These are phyloP conservation scores for Aspergillus taichungensis DNA, from an alignment of 495 filamentous ascomycete genomes.

Conservation along the genomic window DNA sequence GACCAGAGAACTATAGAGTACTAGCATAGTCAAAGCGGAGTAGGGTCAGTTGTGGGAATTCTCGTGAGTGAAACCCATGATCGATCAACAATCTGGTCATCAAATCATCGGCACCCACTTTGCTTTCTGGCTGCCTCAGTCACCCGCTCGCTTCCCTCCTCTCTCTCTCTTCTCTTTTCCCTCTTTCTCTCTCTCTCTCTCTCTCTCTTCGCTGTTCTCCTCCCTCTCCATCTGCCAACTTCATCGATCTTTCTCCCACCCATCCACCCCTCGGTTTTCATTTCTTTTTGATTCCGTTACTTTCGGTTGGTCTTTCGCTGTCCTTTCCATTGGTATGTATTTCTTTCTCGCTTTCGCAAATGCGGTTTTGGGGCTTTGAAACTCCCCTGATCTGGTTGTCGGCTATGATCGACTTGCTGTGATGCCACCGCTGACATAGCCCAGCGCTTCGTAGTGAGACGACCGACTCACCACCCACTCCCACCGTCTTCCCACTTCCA, in stretches of 20 bases:
- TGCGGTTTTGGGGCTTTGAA: constrained; percentile 9
- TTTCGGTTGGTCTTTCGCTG: constrained; percentile 14
- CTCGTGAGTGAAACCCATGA: constrained; percentile 6
- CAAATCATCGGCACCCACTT: background rate
- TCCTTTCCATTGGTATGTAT: background rate
- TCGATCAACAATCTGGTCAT: background rate
- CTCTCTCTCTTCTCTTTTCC: constrained; percentile 2
- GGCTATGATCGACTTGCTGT: constrained; percentile 14
- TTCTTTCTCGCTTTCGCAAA: background rate
- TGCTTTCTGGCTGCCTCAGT: background rate
- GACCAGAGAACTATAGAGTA: no score
- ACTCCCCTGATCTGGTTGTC: constrained; percentile 17
- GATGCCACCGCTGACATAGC: constrained; percentile 37
- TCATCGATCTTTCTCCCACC: constrained; percentile 4
- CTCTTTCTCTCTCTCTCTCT: constrained; percentile 9
- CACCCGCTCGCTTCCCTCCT: background rate
- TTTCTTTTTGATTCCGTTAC: constrained; percentile 7
- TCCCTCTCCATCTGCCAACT: constrained; percentile 13
- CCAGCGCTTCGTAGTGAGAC: constrained; percentile 30
- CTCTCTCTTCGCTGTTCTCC: constrained; percentile 2
- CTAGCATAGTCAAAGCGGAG: background rate
- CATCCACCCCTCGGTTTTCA: constrained; percentile 5
- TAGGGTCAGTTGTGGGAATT: background rate
- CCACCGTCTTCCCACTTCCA: constrained; percentile 1
- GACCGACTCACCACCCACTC: constrained; percentile 16